Evolutionary conservation across 2,329 filamentous ascomycete genomes (phyloP).

Genomic region (Didymosphaeria variabile): DNA sequence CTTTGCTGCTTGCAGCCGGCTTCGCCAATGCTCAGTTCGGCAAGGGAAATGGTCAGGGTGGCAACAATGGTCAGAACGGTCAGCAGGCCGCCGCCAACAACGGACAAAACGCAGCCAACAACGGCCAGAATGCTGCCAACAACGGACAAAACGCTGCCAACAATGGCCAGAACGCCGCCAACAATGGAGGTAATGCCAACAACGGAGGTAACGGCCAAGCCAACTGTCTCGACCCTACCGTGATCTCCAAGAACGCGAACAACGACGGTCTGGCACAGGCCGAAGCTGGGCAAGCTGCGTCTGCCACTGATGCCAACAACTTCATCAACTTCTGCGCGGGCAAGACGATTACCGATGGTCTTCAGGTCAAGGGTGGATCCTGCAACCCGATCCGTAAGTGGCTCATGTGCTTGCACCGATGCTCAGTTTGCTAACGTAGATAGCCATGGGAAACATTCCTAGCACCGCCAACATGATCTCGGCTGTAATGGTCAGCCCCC

Average conservation of each 20-base stretch:
- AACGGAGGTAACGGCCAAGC: conserved; percentile 28
- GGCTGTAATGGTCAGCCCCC: conserved; percentile 60
- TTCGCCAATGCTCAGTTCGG: conserved; percentile 46
- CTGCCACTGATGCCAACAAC: conserved; percentile 58
- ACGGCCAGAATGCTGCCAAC: conserved; percentile 25
- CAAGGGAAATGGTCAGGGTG: conserved; percentile 12
- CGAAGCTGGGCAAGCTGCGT: conserved; percentile 55
- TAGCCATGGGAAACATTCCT: conserved; percentile 67
- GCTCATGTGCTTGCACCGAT: conserved; percentile 9
- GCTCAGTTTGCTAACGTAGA: conserved; percentile 15
- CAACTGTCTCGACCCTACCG: conserved; percentile 46
- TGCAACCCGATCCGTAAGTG: conserved; percentile 64
- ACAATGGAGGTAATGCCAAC: conserved; percentile 28
- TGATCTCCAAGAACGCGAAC: conserved; percentile 55
- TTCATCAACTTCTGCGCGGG: conserved; percentile 69
- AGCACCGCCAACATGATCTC: conserved; percentile 62
- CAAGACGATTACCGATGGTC: conserved; percentile 64
- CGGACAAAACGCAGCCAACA: conserved; percentile 19
- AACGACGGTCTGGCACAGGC: conserved; percentile 51
- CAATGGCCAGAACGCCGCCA: conserved; percentile 25
- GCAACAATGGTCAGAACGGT: conserved; percentile 27
- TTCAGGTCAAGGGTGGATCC: conserved; percentile 60
- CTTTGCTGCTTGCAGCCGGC: conserved; percentile 46
- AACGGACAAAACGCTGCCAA: conserved; percentile 21
- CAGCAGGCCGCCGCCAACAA: conserved; percentile 27